Percentiles rank a stretch among this genome's conserved stretches.
Evolutionary conservation across 148 eudicot species (phyloP).

Genomic region (Limonium bicolor): DNA sequence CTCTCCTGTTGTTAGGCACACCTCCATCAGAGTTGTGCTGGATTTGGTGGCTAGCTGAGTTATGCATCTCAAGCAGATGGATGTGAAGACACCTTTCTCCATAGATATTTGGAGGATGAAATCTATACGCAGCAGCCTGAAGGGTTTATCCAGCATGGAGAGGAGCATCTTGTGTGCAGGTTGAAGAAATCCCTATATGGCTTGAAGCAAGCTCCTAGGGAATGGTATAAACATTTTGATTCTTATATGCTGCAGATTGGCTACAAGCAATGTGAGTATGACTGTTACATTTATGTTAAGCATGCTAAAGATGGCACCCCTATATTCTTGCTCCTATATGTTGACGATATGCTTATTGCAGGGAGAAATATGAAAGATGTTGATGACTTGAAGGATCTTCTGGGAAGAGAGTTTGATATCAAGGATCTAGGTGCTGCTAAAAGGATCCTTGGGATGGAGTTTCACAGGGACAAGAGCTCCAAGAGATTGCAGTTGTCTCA

Average conservation of each 20-base stretch:
- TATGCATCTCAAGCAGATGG: not conserved
- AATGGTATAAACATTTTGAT: too few relatives aligned
- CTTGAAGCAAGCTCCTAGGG: too few relatives aligned
- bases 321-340: too few relatives aligned
- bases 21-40: not conserved
- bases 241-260: too few relatives aligned
- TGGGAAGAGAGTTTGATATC: not conserved
- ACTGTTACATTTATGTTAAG: too few relatives aligned
- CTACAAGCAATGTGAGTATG: too few relatives aligned
- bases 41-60: not conserved
- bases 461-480: not conserved
- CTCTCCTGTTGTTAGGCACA: not conserved
- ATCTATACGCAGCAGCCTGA: too few relatives aligned
- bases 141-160: too few relatives aligned
- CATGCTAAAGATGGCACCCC: too few relatives aligned
- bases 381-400: not conserved
- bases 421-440: not conserved
- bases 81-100: not conserved
- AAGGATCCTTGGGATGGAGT: not conserved
- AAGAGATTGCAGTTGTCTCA: not conserved
- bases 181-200: too few relatives aligned
- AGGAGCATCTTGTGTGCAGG: too few relatives aligned
- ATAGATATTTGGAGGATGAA: not conserved
- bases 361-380: not conserved
- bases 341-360: not conserved